Evolutionary conservation across 1,139 yeast species (phyloP).

Genomic region (Candida sanyaensis): DNA sequence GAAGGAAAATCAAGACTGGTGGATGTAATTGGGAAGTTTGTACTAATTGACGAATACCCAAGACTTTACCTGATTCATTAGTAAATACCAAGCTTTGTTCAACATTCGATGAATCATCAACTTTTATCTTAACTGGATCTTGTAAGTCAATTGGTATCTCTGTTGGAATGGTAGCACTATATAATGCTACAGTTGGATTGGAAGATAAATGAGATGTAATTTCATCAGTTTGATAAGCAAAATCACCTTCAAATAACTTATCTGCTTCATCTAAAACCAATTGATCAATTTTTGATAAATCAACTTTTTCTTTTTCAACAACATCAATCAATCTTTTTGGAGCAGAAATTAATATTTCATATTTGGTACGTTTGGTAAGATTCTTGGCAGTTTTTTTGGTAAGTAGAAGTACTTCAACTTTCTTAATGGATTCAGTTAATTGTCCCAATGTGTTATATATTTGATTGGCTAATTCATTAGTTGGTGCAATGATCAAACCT

Average conservation of each 20-base stretch:
- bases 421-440: constrained; percentile 54
- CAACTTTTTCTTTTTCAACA: constrained; percentile 58
- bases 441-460: constrained; percentile 70
- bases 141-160: constrained; percentile 90
- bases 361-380: constrained; percentile 61
- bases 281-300: constrained; percentile 66
- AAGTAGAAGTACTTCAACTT: constrained; percentile 65
- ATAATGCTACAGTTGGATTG: constrained; percentile 61
- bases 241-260: constrained; percentile 86
- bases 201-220: constrained; percentile 67
- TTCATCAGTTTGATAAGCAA: constrained; percentile 88
- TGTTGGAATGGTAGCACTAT: constrained; percentile 95
- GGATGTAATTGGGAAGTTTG: constrained; percentile 87
- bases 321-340: constrained; percentile 87
- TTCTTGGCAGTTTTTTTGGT: constrained; percentile 78
- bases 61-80: constrained; percentile 88
- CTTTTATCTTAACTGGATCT: constrained; percentile 84
- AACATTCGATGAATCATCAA: constrained; percentile 83
- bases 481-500: constrained; percentile 87
- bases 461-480: constrained; percentile 82
- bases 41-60: constrained; percentile 88
- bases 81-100: constrained; percentile 85
- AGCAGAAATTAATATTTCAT: constrained; percentile 81
- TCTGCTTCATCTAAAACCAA: constrained; percentile 95
- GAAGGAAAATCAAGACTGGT: constrained; percentile 89